These are phyloP conservation scores for Plasmodium inui DNA, from an alignment of 169 alveolate species.

Conservation along the genomic window DNA sequence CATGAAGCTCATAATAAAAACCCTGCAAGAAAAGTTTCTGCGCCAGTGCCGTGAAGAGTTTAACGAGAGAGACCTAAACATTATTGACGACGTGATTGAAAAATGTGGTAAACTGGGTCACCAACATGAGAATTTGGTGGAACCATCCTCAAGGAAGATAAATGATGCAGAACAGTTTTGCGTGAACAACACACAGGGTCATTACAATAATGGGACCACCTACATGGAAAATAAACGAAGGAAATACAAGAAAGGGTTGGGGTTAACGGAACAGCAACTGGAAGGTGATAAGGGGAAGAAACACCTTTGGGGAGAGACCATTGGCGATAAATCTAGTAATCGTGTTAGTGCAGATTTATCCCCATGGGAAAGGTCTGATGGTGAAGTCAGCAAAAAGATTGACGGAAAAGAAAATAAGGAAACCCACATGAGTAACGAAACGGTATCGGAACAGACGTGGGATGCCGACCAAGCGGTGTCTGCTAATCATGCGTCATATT, in stretches of 20 bases:
- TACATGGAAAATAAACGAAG: slow-evolving; percentile 19
- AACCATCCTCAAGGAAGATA: background rate
- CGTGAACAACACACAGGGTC: background rate
- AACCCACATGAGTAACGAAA: background rate
- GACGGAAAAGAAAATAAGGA: background rate
- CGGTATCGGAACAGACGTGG: background rate
- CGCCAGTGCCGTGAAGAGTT: slow-evolving; percentile 17
- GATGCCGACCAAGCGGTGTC: background rate
- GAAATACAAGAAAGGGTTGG: slow-evolving; percentile 9
- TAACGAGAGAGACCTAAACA: slow-evolving; percentile 24
- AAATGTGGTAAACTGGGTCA: background rate
- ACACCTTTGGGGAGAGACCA: background rate
- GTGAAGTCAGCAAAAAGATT: background rate
- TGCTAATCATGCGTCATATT: background rate
- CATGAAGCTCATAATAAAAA: slow-evolving; percentile 13
- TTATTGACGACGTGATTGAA: slow-evolving; percentile 59
- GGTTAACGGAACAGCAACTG: background rate
- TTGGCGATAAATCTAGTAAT: background rate
- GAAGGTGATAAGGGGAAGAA: background rate
- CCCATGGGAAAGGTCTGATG: background rate
- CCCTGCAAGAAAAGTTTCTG: slow-evolving; percentile 23
- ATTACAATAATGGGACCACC: background rate
- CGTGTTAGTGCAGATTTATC: background rate
- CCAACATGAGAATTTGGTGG: background rate
- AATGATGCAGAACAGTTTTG: background rate